These are phyloP conservation scores for Cladosporium sp. DNA, from an alignment of 2,329 filamentous ascomycete genomes.

Conservation along the genomic window DNA sequence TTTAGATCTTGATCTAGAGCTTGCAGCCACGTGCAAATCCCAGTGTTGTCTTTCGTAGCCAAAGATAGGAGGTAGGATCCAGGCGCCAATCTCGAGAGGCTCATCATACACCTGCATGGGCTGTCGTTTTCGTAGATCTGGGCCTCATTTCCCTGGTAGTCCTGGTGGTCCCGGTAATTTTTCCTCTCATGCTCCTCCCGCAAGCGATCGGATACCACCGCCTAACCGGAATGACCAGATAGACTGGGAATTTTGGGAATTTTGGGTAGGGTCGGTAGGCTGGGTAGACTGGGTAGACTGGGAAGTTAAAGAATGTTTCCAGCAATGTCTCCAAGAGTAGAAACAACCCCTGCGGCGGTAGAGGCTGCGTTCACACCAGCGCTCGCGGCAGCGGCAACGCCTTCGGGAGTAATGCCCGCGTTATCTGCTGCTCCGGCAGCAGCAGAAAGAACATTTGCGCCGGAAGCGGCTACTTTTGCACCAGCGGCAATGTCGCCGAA, in stretches of 20 bases:
- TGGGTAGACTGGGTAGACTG: background rate
- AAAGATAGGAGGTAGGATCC: background rate
- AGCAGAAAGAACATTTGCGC: background rate
- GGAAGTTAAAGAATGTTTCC: background rate
- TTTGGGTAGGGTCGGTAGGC: background rate
- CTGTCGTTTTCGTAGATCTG: background rate
- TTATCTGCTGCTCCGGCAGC: background rate
- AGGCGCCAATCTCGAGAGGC: background rate
- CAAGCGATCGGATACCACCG: background rate
- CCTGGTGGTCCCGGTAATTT: background rate
- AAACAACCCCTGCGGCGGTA: background rate
- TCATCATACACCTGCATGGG: background rate
- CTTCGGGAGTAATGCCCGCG: background rate
- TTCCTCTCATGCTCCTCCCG: background rate
- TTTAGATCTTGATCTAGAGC: background rate
- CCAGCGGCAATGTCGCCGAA: background rate
- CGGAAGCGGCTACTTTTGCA: background rate
- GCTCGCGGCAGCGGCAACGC: background rate
- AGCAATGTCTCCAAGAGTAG: background rate
- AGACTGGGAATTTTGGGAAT: background rate
- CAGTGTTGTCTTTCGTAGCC: background rate
- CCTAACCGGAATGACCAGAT: background rate
- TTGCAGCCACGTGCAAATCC: background rate
- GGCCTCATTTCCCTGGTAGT: background rate
- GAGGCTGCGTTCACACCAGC: background rate